Evolutionary conservation across 371 early-diverging fungal species (phyloP).

Genomic region (Batkoa obscura): DNA sequence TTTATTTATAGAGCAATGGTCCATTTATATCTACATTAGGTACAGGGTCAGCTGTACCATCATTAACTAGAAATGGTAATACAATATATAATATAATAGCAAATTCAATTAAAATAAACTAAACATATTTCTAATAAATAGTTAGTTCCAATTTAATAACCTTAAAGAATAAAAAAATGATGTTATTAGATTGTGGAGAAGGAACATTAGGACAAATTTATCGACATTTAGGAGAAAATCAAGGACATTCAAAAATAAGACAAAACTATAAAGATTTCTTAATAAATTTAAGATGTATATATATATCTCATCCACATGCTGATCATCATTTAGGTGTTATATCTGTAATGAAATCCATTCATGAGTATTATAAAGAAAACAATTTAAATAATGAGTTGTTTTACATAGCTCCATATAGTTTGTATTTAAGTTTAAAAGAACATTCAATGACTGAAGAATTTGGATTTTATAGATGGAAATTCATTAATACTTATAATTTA

Average conservation of each 20-base stretch:
- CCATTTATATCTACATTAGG: slow-evolving; percentile 60
- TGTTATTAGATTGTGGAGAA: slow-evolving; percentile 94
- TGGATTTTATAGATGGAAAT: slow-evolving; percentile 1
- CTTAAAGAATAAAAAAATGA: slow-evolving; percentile 32
- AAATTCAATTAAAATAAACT: too few species aligned
- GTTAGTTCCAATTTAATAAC: slow-evolving; percentile 68
- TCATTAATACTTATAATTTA: slow-evolving; percentile 27
- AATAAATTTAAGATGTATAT: slow-evolving; percentile 46
- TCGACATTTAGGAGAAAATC: slow-evolving; percentile 43
- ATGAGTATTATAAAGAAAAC: slow-evolving; percentile 4
- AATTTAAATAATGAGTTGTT: slow-evolving; percentile 10
- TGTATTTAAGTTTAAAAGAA: slow-evolving; percentile 18
- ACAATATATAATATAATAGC: too few species aligned
- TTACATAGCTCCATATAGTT: slow-evolving; percentile 35
- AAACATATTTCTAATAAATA: too few species aligned
- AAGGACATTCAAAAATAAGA: neutral
- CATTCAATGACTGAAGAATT: slow-evolving; percentile 27
- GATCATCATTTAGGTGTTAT: slow-evolving; percentile 96
- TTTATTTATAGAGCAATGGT: too few species aligned
- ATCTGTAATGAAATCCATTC: slow-evolving; percentile 40
- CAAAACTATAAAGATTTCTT: slow-evolving; percentile 18
- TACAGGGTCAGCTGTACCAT: slow-evolving; percentile 92
- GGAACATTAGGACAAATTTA: slow-evolving; percentile 87
- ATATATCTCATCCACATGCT: slow-evolving; percentile 95
- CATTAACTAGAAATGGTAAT: slow-evolving; percentile 69